Conservation (phyloP, 495 filamentous ascomycete genomes). For the Lindgomyces ingoldianus region DNA sequence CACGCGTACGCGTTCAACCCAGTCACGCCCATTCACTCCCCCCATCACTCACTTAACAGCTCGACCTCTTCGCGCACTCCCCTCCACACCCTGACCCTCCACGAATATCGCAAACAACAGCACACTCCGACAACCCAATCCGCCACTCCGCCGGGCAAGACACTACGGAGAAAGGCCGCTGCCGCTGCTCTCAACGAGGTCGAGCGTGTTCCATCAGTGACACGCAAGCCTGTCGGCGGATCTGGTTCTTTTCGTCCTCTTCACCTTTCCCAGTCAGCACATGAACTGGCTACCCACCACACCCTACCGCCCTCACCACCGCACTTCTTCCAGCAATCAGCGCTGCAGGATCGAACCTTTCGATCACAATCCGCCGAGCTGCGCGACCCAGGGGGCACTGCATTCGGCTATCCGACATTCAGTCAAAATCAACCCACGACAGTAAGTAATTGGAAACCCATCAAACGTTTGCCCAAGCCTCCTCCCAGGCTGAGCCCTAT, state of each 20-base stretch:
- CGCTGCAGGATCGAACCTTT: conserved; percentile 1
- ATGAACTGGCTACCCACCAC: conserved; percentile 15
- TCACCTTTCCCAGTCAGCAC: conserved; percentile 11
- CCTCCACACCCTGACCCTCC: conserved; percentile 36
- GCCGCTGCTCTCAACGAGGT: conserved; percentile 32
- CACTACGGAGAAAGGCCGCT: conserved; percentile 37
- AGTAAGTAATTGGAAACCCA: conserved; percentile 33
- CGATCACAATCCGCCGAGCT: conserved; percentile 25
- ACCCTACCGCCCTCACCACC: conserved; percentile 30
- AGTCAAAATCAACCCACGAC: not conserved
- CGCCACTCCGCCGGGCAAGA: conserved; percentile 22
- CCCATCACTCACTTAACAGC: conserved; percentile 36
- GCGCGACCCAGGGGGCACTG: not conserved
- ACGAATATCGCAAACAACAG: conserved; percentile 43
- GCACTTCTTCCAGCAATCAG: conserved; percentile 1
- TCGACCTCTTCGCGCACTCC: conserved; percentile 36
- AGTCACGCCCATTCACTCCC: conserved; percentile 34
- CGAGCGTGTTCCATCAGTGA: conserved; percentile 32
- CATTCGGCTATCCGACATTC: not conserved
- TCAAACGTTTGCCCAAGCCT: conserved; percentile 33
- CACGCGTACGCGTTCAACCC: conserved; percentile 17
- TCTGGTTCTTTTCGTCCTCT: conserved; percentile 14
- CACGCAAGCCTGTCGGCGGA: not conserved
- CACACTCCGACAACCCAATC: conserved; percentile 32
- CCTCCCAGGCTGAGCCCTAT: not conserved